phyloP scores from a whole-genome alignment of 2,329 filamentous ascomycete genomes.

The Dothidotthia symphoricarpi region DNA sequence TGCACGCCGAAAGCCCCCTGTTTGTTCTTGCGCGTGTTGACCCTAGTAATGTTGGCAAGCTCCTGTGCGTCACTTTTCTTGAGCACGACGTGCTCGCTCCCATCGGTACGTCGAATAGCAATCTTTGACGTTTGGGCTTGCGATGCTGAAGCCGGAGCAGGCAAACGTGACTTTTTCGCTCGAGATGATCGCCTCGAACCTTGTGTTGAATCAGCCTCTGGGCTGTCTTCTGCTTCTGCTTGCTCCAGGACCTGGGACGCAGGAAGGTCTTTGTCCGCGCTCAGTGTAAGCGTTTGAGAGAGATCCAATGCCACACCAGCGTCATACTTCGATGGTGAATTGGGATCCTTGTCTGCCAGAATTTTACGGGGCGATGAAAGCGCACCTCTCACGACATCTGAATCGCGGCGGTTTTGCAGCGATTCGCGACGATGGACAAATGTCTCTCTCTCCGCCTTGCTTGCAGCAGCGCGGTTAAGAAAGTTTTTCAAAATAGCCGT shows the following conservation, averaged over 20 bases:
- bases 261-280: slow-evolving; percentile 14
- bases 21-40: slow-evolving; percentile 54
- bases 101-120: slow-evolving; percentile 45
- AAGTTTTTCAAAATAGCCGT: slow-evolving; percentile 52
- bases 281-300: slow-evolving; percentile 29
- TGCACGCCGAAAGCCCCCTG: slow-evolving; percentile 46
- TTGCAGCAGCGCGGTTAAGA: slow-evolving; percentile 50
- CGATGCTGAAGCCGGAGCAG: slow-evolving; percentile 24
- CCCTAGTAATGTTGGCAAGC: slow-evolving; percentile 45
- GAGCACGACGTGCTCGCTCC: slow-evolving; percentile 45
- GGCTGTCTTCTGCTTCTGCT: slow-evolving; percentile 11
- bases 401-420: slow-evolving; percentile 49
- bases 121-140: slow-evolving; percentile 42
- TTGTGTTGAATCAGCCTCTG: slow-evolving; percentile 14
- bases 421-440: slow-evolving; percentile 43
- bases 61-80: slow-evolving; percentile 52
- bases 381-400: slow-evolving; percentile 47
- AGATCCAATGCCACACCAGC: slow-evolving; percentile 34
- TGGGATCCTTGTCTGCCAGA: slow-evolving; percentile 49
- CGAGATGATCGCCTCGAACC: slow-evolving; percentile 37
- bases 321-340: slow-evolving; percentile 46
- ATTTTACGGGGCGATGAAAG: slow-evolving; percentile 48
- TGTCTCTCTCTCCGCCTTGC: slow-evolving; percentile 42
- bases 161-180: slow-evolving; percentile 36
- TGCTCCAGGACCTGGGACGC: slow-evolving; percentile 17